Evolutionary conservation across 176 grass and related monocot genomes (phyloP).

Genomic region (Oryza brachyantha): DNA sequence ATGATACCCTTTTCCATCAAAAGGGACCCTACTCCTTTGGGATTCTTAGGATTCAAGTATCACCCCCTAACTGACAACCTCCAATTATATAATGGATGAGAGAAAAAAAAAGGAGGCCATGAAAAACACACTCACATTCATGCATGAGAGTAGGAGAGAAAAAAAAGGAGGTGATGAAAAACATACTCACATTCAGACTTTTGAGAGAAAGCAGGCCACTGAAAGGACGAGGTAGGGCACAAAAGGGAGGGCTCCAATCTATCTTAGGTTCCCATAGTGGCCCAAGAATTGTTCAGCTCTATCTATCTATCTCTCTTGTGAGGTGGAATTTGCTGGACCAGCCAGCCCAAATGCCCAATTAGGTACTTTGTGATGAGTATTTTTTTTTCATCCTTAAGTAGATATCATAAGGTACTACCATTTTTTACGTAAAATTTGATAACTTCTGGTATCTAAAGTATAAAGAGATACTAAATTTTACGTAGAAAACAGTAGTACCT

Average conservation of each 20-base stretch:
- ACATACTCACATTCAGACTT: slow-evolving; percentile 2
- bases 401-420: too few relatives aligned
- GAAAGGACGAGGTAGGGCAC: slow-evolving; percentile 46
- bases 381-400: too few relatives aligned
- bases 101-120: slow-evolving; percentile 16
- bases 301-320: slow-evolving; percentile 37
- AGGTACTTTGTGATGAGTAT: background rate
- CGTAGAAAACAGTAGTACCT: too few relatives aligned
- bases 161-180: slow-evolving; percentile 16
- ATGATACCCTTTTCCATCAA: slow-evolving; percentile 51
- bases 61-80: slow-evolving; percentile 31
- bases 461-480: too few relatives aligned
- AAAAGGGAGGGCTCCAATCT: slow-evolving; percentile 43
- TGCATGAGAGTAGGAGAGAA: slow-evolving; percentile 41
- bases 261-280: slow-evolving; percentile 59
- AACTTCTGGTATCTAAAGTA: too few relatives aligned
- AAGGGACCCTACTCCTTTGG: slow-evolving; percentile 42
- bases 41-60: slow-evolving; percentile 63
- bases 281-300: slow-evolving; percentile 66
- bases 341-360: slow-evolving; percentile 49
- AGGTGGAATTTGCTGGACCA: slow-evolving; percentile 87
- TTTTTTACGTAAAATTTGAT: too few relatives aligned
- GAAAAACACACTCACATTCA: slow-evolving; percentile 3
- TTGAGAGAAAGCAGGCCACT: slow-evolving; percentile 38
- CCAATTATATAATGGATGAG: slow-evolving; percentile 47